A percentile compares a stretch with the other conserved stretches of the same genome.
phyloP scores from a whole-genome alignment of 257 asterid species.

The Voacanga thouarsii region DNA sequence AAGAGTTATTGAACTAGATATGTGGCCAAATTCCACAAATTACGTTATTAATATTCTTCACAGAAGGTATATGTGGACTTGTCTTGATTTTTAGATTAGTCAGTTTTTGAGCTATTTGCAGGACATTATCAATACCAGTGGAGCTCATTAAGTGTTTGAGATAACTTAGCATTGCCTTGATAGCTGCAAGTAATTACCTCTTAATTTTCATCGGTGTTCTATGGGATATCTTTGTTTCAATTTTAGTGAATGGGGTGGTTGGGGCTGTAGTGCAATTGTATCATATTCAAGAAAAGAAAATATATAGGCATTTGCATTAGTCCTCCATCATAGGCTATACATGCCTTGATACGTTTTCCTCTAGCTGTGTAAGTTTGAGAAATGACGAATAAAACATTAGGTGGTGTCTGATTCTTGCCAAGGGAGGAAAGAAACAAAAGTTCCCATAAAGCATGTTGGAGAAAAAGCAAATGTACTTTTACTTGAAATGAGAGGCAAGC shows the following conservation, averaged over 20 bases:
- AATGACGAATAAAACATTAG: neutral
- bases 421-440: neutral
- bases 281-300: constrained; percentile 20
- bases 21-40: too few species aligned
- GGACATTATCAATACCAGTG: too few species aligned
- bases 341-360: constrained; percentile 13
- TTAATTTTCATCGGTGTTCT: neutral
- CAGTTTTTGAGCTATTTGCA: too few species aligned
- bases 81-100: too few species aligned
- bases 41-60: too few species aligned
- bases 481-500: neutral
- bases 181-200: too few species aligned
- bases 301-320: constrained; percentile 11
- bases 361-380: neutral
- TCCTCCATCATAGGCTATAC: constrained; percentile 8
- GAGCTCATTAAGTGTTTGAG: too few species aligned
- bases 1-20: too few species aligned
- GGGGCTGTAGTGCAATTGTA: constrained; percentile 17
- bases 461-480: neutral
- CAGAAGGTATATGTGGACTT: too few species aligned
- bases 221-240: neutral
- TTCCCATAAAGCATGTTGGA: neutral
- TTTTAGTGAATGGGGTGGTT: neutral
- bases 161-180: too few species aligned
- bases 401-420: neutral